Evolutionary conservation across 2,329 filamentous ascomycete species (phyloP), one percentile per base, ranked within the genome.

Genomic region (Sclerotinia nivalis): DNA sequence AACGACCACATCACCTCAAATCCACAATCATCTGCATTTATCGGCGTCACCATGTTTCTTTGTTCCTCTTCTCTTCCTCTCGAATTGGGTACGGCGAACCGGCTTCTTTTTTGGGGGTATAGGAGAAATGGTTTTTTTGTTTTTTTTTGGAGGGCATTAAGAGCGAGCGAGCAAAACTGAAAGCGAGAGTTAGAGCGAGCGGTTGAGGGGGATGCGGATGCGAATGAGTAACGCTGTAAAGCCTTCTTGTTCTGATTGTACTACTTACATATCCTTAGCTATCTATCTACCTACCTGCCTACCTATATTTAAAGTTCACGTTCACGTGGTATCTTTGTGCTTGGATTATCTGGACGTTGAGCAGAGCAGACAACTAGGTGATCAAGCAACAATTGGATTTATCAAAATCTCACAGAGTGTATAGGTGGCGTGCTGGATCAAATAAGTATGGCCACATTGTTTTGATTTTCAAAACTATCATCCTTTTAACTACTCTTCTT

Each of bases 261-360:
- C 45, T 62, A 50, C 28, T 62, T 62, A 62, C 60, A 62, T 50
- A 50, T 62, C 25, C 60, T 50, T 62, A 62, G 45, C 45, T 37
- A 62, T 62, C 31, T 50, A 50, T 13, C 28, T 37, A 62, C n/a
- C 56, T 25, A 59, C 31, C 52, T 25, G 18, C 15, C 15, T 34
- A 9, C n/a, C n/a, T 25, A 58, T n/a, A 58, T n/a, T 10, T 13
- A 34, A n/a, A 58, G 13, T 43, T 40, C 31, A n/a, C 2, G 12
- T 37, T n/a, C 4, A 22, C 20, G 34, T 37, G 2, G n/a, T 22
- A 58, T 58, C 6, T n/a, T n/a, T n/a, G 31, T n/a, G 55, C 55
- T 58, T 58, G 55, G 3, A 9, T n/a, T n/a, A 15, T 40, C 31
- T 13, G 20, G 12, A 40, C 31, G 13, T 20, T 40, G 20, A 7